Evolutionary conservation across 2,329 filamentous ascomycete genomes (phyloP).

Genomic region (Westerdykella sp.): DNA sequence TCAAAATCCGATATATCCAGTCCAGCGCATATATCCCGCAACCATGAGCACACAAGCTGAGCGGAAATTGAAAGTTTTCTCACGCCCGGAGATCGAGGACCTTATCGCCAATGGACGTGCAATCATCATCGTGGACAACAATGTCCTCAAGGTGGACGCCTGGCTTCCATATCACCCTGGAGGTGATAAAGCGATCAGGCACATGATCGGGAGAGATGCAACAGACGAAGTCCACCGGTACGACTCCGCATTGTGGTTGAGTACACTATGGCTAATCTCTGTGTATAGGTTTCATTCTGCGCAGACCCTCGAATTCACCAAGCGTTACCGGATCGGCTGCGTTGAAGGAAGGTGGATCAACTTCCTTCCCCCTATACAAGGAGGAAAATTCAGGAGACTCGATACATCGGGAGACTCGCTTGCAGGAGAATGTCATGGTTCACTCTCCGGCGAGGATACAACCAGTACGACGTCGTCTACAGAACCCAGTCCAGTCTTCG

Average conservation of each 20-base stretch:
- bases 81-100: conserved; percentile 64
- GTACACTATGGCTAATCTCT: background rate
- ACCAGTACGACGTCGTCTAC: conserved; percentile 45
- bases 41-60: conserved; percentile 23
- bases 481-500: conserved; percentile 54
- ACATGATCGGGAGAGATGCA: conserved; percentile 90
- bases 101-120: conserved; percentile 75
- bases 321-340: conserved; percentile 73
- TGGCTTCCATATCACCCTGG: conserved; percentile 91
- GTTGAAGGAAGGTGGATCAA: conserved; percentile 80
- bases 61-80: conserved; percentile 48
- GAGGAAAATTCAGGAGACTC: conserved; percentile 62
- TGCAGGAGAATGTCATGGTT: conserved; percentile 6
- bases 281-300: conserved; percentile 67
- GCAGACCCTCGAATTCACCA: conserved; percentile 70
- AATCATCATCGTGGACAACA: conserved; percentile 73
- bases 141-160: conserved; percentile 78
- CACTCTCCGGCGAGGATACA: conserved; percentile 21
- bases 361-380: conserved; percentile 86
- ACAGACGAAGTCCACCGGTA: conserved; percentile 92
- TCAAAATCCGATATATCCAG: background rate
- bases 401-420: conserved; percentile 32
- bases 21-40: conserved; percentile 4
- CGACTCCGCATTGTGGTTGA: conserved; percentile 27
- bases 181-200: conserved; percentile 80